phyloP scores from a whole-genome alignment of 768 basidiomycete species.

The Tylopilus cervinicoccineus region DNA sequence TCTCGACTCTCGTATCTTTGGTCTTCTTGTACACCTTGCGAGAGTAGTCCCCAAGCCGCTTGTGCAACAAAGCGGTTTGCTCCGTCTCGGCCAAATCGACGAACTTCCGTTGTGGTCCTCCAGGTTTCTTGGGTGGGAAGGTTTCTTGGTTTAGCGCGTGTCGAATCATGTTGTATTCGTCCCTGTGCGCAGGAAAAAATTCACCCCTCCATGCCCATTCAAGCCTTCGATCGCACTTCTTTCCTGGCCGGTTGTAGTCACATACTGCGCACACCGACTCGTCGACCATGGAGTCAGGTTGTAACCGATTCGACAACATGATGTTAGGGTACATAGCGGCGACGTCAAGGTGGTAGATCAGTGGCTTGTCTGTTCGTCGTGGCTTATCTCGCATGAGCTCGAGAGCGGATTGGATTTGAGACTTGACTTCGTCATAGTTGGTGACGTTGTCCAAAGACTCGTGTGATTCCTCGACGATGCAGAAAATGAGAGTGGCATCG shows the following conservation, averaged over 20 bases:
- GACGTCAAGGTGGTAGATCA: constrained; percentile 98
- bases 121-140: constrained; percentile 79
- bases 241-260: constrained; percentile 95
- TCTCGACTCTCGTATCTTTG: constrained; percentile 95
- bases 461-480: constrained; percentile 82
- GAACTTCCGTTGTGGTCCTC: constrained; percentile 74
- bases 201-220: constrained; percentile 99
- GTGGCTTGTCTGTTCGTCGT: constrained; percentile 81
- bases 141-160: constrained; percentile 93
- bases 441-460: constrained; percentile 76
- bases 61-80: constrained; percentile 90
- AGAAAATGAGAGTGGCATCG: constrained; percentile 87
- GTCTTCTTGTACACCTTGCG: constrained; percentile 98
- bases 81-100: constrained; percentile 78
- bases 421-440: constrained; percentile 93
- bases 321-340: constrained; percentile 99
- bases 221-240: constrained; percentile 88
- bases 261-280: constrained; percentile 97
- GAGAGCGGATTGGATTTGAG: constrained; percentile 68
- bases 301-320: constrained; percentile 99
- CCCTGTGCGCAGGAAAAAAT: constrained; percentile 94
- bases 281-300: constrained; percentile 96
- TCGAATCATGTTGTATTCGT: constrained; percentile 98
- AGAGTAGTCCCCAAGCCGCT: constrained; percentile 97
- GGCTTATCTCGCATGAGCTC: constrained; percentile 92